Percentiles rank a stretch among this genome's conserved stretches.
Conservation (phyloP, 805 yeast genomes). For the Kazachstania taianensis region DNA sequence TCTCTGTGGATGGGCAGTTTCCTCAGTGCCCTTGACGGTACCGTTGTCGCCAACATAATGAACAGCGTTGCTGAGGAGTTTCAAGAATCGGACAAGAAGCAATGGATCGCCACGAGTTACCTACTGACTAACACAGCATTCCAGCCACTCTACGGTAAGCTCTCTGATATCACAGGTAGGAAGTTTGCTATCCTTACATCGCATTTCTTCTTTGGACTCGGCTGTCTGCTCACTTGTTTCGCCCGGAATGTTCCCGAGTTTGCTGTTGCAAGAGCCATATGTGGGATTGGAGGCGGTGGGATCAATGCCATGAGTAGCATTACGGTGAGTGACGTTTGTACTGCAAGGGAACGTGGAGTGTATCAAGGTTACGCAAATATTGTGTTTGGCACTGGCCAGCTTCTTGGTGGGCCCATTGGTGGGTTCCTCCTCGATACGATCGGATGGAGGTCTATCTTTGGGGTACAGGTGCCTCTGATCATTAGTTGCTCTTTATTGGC, state of each 20-base stretch:
- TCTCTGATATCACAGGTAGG: conserved; percentile 48
- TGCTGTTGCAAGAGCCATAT: conserved; percentile 52
- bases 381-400: conserved; percentile 65
- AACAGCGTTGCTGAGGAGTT: conserved; percentile 39
- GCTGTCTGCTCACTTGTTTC: conserved; percentile 36
- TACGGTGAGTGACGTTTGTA: conserved; percentile 64
- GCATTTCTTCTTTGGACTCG: conserved; percentile 34
- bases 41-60: conserved; percentile 42
- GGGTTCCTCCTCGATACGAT: conserved; percentile 47
- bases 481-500: conserved; percentile 31
- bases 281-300: conserved; percentile 93
- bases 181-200: conserved; percentile 34
- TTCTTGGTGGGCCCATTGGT: conserved; percentile 56
- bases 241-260: conserved; percentile 29
- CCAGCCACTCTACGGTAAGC: conserved; percentile 56
- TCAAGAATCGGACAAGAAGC: conserved; percentile 36
- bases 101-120: conserved; percentile 63
- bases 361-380: conserved; percentile 79
- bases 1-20: conserved; percentile 41
- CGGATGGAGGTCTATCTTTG: conserved; percentile 59
- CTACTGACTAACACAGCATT: conserved; percentile 55
- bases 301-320: conserved; percentile 66
- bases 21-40: conserved; percentile 37
- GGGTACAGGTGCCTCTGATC: conserved; percentile 39
- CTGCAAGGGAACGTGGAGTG: conserved; percentile 65